Base-by-base conservation (phyloP, 2,329 filamentous ascomycete genomes). In the Fusarium sp. region DNA sequence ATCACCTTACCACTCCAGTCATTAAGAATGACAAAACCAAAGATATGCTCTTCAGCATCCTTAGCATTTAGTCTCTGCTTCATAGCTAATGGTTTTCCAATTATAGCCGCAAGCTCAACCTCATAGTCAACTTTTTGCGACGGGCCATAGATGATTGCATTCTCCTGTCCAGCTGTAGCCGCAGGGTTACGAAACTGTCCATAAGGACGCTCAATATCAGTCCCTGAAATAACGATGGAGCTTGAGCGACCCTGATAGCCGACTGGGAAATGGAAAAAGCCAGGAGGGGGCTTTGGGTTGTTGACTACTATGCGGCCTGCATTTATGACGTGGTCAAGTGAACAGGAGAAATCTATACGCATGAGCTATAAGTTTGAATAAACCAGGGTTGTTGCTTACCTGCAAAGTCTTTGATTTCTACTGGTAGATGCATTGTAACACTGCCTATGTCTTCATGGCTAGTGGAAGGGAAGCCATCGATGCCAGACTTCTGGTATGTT, bases 21-120 rank as follows among this genome's bases (percentile, higher is more conserved):
- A 65, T 90, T 90, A 14, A 90, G 71, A 37, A 90, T 75, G 1
- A 88, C 83, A n/a, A 89, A 79, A 0, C 88, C 88, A 72, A 90
- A 90, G 17, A 90, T 86, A 66, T 90, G 85, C 1, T 86, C 81
- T 8, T 86, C 81, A 0, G 87, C 85, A 30, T 86, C 82, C 20
- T 81, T 82, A 0, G 81, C 76, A 0, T 74, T 68, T 1, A 86
- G 62, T 1, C 75, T 73, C 41, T 81, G 65, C 3, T 79, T 77
- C n/a, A 79, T 65, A 0, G 70, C 60, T 11, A 79, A 72, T 0
- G 79, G 74, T 40, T 83, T 82, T 4, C 82, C 82, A 9, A 85
- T 76, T 3, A 84, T 72, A 7, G 80, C 78, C 0, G 81, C 83
- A 22, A 84, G 74, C 50, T 84, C 83, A 22, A 84, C 71, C 54